A percentile compares a stretch with the other conserved stretches of the same genome.
Conservation (phyloP, 2,329 filamentous ascomycete species). For the Metarhizium humberi region DNA sequence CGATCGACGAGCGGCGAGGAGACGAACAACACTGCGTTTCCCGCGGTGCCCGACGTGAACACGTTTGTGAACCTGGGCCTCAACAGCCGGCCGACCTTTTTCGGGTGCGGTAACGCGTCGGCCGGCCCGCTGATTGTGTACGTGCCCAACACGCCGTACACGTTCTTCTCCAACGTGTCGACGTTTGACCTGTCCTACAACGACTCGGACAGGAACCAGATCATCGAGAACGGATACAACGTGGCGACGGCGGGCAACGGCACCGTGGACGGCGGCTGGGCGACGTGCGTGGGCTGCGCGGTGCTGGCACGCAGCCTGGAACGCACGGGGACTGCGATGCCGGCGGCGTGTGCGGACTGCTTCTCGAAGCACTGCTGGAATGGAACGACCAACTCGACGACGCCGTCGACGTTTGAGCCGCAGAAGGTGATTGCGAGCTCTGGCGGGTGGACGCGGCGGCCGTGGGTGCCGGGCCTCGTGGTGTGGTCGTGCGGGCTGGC, state of each 20-base stretch:
- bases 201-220: conserved; percentile 54
- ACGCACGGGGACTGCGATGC: conserved; percentile 54
- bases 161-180: conserved; percentile 59
- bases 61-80: conserved; percentile 70
- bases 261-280: conserved; percentile 62
- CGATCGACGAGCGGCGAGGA: conserved; percentile 32
- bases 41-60: conserved; percentile 61
- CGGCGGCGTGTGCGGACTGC: conserved; percentile 61
- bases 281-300: conserved; percentile 72
- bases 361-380: conserved; percentile 81
- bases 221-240: conserved; percentile 75
- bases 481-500: background rate
- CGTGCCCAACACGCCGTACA: conserved; percentile 72
- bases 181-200: conserved; percentile 61
- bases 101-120: conserved; percentile 53
- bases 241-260: conserved; percentile 69
- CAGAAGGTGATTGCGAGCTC: background rate
- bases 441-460: background rate
- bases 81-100: conserved; percentile 69
- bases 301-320: conserved; percentile 62
- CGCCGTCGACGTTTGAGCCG: background rate
- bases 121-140: conserved; percentile 64
- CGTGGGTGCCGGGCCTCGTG: background rate
- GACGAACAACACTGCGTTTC: conserved; percentile 62
- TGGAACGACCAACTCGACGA: conserved; percentile 30